Evolutionary conservation across 2,329 filamentous ascomycete genomes (phyloP).

Genomic region (Dichotomopilus funicola): DNA sequence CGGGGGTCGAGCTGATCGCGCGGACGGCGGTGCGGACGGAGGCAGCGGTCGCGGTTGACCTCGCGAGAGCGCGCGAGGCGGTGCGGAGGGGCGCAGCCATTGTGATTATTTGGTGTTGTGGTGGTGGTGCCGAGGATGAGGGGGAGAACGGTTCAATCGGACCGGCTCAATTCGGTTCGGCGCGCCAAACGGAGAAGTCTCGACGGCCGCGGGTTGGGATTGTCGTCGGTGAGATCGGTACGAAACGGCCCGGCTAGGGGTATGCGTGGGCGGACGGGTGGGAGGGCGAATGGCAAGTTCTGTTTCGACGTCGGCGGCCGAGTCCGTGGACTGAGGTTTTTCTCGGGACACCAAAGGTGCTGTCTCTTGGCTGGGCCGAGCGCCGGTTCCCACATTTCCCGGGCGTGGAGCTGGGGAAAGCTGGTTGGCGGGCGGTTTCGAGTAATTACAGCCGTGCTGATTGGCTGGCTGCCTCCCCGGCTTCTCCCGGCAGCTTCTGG

Average conservation of each 20-base stretch:
- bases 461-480: conserved; percentile 34
- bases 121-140: conserved; percentile 19
- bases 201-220: too few species aligned
- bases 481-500: conserved; percentile 18
- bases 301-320: conserved; percentile 9
- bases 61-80: conserved; percentile 64
- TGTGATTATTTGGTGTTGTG: conserved; percentile 40
- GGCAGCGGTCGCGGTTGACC: conserved; percentile 33
- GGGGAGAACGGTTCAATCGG: too few species aligned
- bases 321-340: conserved; percentile 39
- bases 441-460: conserved; percentile 38
- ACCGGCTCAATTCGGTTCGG: too few species aligned
- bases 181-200: too few species aligned
- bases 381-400: conserved; percentile 22
- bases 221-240: too few species aligned
- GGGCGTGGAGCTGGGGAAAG: conserved; percentile 21
- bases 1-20: conserved; percentile 50
- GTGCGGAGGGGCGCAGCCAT: conserved; percentile 53
- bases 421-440: conserved; percentile 38
- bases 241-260: too few species aligned
- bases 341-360: conserved; percentile 5
- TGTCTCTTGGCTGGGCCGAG: conserved; percentile 21
- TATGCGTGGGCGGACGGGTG: too few species aligned
- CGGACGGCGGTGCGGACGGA: conserved; percentile 36
- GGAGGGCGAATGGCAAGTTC: too few species aligned